These are phyloP conservation scores for Castanea crenata DNA, from an alignment of 306 rosid genomes.

Conservation along the genomic window DNA sequence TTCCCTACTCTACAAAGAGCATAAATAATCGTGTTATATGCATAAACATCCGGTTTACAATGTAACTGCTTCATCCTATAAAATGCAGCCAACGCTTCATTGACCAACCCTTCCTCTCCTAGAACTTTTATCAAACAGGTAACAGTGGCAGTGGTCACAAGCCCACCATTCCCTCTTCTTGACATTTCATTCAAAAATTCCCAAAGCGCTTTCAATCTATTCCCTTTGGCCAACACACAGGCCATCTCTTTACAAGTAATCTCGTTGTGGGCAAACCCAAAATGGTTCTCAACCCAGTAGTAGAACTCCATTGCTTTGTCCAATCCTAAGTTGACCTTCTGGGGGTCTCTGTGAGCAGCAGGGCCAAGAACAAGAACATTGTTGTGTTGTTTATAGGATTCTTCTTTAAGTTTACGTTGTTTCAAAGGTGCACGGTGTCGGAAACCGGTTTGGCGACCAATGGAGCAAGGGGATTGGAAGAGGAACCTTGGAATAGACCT, in stretches of 20 bases:
- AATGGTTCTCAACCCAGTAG: conserved; percentile 62
- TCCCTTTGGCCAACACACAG: conserved; percentile 57
- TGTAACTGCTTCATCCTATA: conserved; percentile 72
- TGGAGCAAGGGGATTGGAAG: conserved; percentile 72
- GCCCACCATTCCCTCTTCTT: conserved; percentile 22
- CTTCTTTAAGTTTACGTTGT: conserved; percentile 56
- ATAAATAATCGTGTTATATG: conserved; percentile 57
- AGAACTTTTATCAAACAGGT: conserved; percentile 89
- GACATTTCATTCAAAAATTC: conserved; percentile 59
- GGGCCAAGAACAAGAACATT: conserved; percentile 71
- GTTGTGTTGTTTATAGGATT: conserved; percentile 28
- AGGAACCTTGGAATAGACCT: conserved; percentile 59
- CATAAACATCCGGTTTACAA: conserved; percentile 67
- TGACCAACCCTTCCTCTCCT: conserved; percentile 75
- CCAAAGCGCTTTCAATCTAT: conserved; percentile 51
- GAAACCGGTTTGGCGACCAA: conserved; percentile 52
- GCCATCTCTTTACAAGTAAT: conserved; percentile 76
- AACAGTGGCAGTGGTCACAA: conserved; percentile 56
- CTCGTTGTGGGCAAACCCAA: conserved; percentile 56
- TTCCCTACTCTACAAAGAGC: conserved; percentile 74
- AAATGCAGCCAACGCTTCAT: conserved; percentile 59
- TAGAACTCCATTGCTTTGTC: conserved; percentile 69
- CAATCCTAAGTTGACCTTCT: conserved; percentile 43
- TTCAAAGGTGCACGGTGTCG: conserved; percentile 77
- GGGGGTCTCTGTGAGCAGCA: conserved; percentile 58